Evolutionary conservation across 257 asterid species (phyloP).

Genomic region (Scutellaria barbata): DNA sequence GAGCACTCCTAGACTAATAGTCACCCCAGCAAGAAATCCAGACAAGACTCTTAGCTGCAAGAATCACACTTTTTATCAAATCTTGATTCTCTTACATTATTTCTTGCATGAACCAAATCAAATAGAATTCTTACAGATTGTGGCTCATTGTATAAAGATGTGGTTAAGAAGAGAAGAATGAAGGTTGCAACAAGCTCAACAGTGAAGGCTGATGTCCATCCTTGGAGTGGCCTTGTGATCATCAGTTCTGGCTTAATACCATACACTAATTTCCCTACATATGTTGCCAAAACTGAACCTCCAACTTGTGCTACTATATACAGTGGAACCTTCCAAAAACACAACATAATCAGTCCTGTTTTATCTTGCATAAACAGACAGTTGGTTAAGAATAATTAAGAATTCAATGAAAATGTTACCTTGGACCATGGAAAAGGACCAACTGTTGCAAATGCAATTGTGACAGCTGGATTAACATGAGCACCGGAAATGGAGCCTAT

Average conservation of each 20-base stretch:
- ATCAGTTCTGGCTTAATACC: conserved; percentile 60
- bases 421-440: conserved; percentile 86
- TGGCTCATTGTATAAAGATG: conserved; percentile 58
- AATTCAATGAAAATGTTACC: conserved; percentile 39
- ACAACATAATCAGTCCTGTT: not conserved
- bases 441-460: conserved; percentile 70
- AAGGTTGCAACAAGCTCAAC: conserved; percentile 80
- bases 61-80: not conserved
- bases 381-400: not conserved
- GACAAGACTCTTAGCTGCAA: conserved; percentile 55
- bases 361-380: no score
- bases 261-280: conserved; percentile 56
- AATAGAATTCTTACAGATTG: conserved; percentile 57
- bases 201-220: conserved; percentile 62
- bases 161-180: conserved; percentile 66
- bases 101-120: no score
- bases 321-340: conserved; percentile 60
- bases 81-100: not conserved
- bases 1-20: conserved; percentile 82
- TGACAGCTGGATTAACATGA: conserved; percentile 87
- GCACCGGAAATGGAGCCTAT: conserved; percentile 88
- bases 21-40: conserved; percentile 75
- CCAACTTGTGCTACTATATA: conserved; percentile 76
- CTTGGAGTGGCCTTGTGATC: conserved; percentile 73
- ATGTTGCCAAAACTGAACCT: conserved; percentile 71